Base-by-base conservation (phyloP, 1,139 yeast genomes). In the Yamadazyma spencermartinsiae region DNA sequence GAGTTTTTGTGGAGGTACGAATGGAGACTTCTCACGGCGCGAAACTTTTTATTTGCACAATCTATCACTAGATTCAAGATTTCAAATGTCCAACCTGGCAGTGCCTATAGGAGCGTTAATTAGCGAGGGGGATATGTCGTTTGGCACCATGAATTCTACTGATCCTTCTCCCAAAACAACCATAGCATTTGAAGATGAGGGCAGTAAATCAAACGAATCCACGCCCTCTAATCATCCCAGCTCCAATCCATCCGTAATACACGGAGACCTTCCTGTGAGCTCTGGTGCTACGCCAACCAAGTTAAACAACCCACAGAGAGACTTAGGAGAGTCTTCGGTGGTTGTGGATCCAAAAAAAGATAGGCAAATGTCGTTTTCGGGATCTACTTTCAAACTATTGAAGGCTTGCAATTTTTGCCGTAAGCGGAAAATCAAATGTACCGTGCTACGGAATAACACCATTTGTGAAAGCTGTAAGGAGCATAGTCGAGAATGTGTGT, bases 381-480 rank as follows among this genome's bases (percentile, higher is more conserved):
- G 51, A 2, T 29, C 44, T 13, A 39, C 51, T 2, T 46, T 49
- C 36, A 53, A 54, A 28, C 36, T 54, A 9, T 28, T 54, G 7
- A 50, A 50, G 27, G 58, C 58, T 0, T 54, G 58, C 28, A 48
- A 48, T 33, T 46, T 48, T 19, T 54, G 57, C 38, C 34, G 57
- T 16, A 47, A 42, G 27, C 28, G 59, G 2, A 55, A 55, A 40
- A 51, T 50, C 16, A 54, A 51, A 42, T 55, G 60, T 40, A 50
- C 45, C 3, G 40, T 45, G 4, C 20, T 34, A 3, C 23, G 28
- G 2, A 41, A 39, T 16, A 33, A 38, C 16, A 41, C 26, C n/a
- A 36, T 38, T 2, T 55, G 60, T 42, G 55, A 49, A 21, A 45
- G 36, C 21, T 55, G 59, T 38, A 44, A 41, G 32, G 41, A 40